phyloP scores from a whole-genome alignment of 441 rosid genomes.

The Populus trichocarpa region DNA sequence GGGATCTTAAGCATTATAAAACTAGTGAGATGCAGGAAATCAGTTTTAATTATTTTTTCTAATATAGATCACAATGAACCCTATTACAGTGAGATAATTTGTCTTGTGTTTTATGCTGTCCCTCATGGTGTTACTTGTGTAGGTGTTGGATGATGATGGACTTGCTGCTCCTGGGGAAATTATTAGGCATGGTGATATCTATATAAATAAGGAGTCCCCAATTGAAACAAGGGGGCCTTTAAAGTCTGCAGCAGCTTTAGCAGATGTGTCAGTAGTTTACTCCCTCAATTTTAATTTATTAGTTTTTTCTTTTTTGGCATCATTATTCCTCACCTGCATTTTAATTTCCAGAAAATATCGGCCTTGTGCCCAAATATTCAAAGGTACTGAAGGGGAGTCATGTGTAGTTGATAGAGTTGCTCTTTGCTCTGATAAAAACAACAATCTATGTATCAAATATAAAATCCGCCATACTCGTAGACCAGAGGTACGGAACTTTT shows the following conservation, averaged over 20 bases:
- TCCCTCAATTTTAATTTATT: neutral
- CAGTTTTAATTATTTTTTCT: too few relatives aligned
- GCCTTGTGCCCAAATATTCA: conserved; percentile 46
- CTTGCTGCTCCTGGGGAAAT: conserved; percentile 91
- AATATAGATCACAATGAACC: neutral
- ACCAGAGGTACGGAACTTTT: conserved; percentile 66
- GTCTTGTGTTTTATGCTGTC: neutral
- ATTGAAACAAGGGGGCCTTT: conserved; percentile 32
- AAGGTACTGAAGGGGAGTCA: conserved; percentile 80
- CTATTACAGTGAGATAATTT: neutral
- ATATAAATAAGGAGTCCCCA: conserved; percentile 67
- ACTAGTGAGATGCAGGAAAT: neutral
- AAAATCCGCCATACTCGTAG: conserved; percentile 91
- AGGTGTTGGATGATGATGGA: conserved; percentile 90
- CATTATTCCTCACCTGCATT: conserved; percentile 11
- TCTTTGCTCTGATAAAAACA: conserved; percentile 53
- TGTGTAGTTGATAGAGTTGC: conserved; percentile 87
- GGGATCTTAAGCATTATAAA: neutral
- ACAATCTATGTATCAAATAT: conserved; percentile 54
- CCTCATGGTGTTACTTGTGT: conserved; percentile 17
- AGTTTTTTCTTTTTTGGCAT: neutral
- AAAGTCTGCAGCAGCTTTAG: conserved; percentile 29
- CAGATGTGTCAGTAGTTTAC: conserved; percentile 47
- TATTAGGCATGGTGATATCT: conserved; percentile 61
- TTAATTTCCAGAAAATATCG: conserved; percentile 55